Evolutionary conservation across 495 filamentous ascomycete species (phyloP).

Genomic region (Xylaria telfairii): DNA sequence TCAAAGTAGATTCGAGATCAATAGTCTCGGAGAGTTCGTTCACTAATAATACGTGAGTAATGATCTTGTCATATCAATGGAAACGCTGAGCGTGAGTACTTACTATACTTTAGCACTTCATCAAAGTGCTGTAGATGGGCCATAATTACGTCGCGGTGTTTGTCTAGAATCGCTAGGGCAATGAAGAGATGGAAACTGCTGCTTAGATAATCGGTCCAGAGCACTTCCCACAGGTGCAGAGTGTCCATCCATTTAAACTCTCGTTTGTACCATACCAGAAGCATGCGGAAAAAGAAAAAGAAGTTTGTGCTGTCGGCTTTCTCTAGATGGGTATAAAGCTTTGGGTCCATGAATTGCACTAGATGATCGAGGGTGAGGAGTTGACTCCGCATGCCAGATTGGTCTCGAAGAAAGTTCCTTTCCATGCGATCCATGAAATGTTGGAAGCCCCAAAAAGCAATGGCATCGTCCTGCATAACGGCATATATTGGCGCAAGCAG

Average conservation of each 20-base stretch:
- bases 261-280: constrained; percentile 97
- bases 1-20: constrained; percentile 81
- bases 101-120: constrained; percentile 95
- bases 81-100: constrained; percentile 35
- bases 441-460: constrained; percentile 97
- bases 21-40: constrained; percentile 95
- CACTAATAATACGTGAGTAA: constrained; percentile 57
- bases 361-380: constrained; percentile 90
- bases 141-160: constrained; percentile 93
- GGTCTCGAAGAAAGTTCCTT: constrained; percentile 94
- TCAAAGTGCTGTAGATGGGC: constrained; percentile 93
- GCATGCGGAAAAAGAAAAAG: constrained; percentile 99
- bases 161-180: constrained; percentile 93
- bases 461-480: constrained; percentile 93
- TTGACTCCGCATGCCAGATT: constrained; percentile 92
- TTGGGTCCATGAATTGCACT: constrained; percentile 94
- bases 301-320: constrained; percentile 95
- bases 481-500: constrained; percentile 95
- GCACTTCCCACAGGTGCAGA: constrained; percentile 85
- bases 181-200: constrained; percentile 94
- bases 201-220: constrained; percentile 92
- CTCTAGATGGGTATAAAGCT: constrained; percentile 88
- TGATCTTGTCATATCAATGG: constrained; percentile 12
- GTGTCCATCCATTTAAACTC: constrained; percentile 91
- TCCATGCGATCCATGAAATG: constrained; percentile 98